phyloP scores from a whole-genome alignment of 495 filamentous ascomycete genomes.

The Elaphomyces granulatus region DNA sequence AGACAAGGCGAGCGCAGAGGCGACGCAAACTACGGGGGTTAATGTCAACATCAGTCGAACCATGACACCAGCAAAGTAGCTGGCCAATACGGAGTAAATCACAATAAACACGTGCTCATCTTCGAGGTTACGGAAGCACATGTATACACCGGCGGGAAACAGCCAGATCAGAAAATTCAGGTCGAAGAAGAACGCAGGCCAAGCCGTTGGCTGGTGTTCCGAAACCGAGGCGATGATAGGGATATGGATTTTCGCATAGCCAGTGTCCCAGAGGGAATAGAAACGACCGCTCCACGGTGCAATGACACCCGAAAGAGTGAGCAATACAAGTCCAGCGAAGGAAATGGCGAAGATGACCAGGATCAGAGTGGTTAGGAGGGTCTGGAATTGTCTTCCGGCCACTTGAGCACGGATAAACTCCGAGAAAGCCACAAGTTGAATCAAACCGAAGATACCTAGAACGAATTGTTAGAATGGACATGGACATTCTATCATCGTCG shows the following conservation, averaged over 20 bases:
- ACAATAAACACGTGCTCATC: slow-evolving; percentile 99
- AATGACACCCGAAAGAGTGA: slow-evolving; percentile 79
- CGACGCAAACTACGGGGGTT: slow-evolving; percentile 91
- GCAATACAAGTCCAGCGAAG: slow-evolving; percentile 58
- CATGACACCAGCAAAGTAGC: slow-evolving; percentile 99
- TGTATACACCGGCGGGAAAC: slow-evolving; percentile 96
- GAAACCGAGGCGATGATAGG: slow-evolving; percentile 99
- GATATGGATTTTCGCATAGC: slow-evolving; percentile 98
- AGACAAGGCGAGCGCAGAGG: slow-evolving; percentile 82
- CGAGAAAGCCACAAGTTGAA: slow-evolving; percentile 88
- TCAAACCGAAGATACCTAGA: slow-evolving; percentile 81
- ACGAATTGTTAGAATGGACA: slow-evolving; percentile 2
- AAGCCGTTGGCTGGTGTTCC: slow-evolving; percentile 98
- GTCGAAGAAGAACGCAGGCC: slow-evolving; percentile 99
- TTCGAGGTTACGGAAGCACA: slow-evolving; percentile 85
- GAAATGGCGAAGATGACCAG: slow-evolving; percentile 61
- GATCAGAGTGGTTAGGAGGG: slow-evolving; percentile 62
- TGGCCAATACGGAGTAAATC: slow-evolving; percentile 86
- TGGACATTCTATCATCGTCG: too few relatives aligned
- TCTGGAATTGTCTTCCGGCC: slow-evolving; percentile 88
- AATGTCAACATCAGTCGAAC: slow-evolving; percentile 96
- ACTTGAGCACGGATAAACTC: slow-evolving; percentile 79
- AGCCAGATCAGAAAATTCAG: slow-evolving; percentile 97
- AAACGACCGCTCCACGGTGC: slow-evolving; percentile 98
- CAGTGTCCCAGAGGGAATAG: slow-evolving; percentile 98